Evolutionary conservation across 2,329 filamentous ascomycete species (phyloP).

Genomic region (Scleromitrula shiraiana): DNA sequence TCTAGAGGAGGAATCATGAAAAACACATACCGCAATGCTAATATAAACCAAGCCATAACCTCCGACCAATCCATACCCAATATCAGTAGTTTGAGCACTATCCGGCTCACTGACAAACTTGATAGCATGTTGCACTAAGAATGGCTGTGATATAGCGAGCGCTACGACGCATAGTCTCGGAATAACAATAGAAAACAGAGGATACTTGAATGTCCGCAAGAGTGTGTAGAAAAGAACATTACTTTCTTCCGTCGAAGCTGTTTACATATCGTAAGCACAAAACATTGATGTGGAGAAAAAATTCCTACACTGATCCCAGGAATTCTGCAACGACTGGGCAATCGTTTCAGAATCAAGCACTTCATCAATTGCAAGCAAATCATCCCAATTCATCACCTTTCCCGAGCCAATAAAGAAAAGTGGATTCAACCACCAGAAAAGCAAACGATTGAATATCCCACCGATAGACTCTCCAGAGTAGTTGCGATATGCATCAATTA

Average conservation of each 20-base stretch:
- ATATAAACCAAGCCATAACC: slow-evolving; percentile 15
- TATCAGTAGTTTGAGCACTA: not conserved
- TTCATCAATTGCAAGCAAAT: slow-evolving; percentile 22
- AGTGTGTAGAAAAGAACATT: not conserved
- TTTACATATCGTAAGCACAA: not conserved
- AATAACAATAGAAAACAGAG: not conserved
- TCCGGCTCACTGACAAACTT: slow-evolving; percentile 19
- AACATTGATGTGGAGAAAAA: not conserved
- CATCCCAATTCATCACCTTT: slow-evolving; percentile 26
- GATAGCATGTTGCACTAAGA: slow-evolving; percentile 9
- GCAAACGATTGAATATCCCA: slow-evolving; percentile 29
- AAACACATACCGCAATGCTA: slow-evolving; percentile 10
- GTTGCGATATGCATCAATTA: slow-evolving; percentile 13
- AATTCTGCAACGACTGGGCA: slow-evolving; percentile 6
- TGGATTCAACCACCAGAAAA: slow-evolving; percentile 33
- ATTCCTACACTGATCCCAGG: slow-evolving; percentile 16
- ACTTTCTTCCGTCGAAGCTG: not conserved
- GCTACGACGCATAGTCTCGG: slow-evolving; percentile 14
- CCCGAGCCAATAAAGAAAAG: slow-evolving; percentile 29
- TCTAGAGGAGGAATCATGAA: not conserved
- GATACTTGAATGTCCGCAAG: not conserved
- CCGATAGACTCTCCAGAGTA: slow-evolving; percentile 27
- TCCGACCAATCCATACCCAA: slow-evolving; percentile 17
- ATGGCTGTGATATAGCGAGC: slow-evolving; percentile 14
- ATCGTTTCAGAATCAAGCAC: slow-evolving; percentile 8